A percentile compares a stretch with the other conserved stretches of the same genome.
phyloP scores from a whole-genome alignment of 768 basidiomycete genomes.

The Pholiota microspora region DNA sequence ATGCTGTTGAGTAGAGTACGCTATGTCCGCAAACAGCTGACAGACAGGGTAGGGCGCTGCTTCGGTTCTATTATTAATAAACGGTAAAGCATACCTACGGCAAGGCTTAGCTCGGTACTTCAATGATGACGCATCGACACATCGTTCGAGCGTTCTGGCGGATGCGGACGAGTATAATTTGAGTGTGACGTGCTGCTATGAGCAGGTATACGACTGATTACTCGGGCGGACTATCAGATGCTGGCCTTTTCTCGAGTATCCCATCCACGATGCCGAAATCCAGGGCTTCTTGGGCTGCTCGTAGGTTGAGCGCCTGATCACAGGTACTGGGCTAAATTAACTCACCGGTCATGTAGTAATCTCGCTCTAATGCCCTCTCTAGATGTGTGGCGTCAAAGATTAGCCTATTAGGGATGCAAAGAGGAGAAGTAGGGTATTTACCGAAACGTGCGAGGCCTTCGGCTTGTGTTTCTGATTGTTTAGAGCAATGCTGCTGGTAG shows the following conservation, averaged over 20 bases:
- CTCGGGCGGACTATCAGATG: slow-evolving; percentile 35
- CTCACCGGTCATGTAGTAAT: slow-evolving; percentile 92
- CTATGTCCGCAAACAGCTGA: slow-evolving; percentile 8
- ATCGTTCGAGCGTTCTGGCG: background rate
- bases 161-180: background rate
- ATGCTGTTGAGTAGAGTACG: slow-evolving; percentile 1
- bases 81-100: background rate
- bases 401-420: slow-evolving; percentile 14
- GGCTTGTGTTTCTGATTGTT: slow-evolving; percentile 58
- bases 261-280: slow-evolving; percentile 93
- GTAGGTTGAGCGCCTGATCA: slow-evolving; percentile 20
- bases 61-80: background rate
- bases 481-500: slow-evolving; percentile 84
- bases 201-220: slow-evolving; percentile 4
- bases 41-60: background rate
- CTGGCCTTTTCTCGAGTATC: slow-evolving; percentile 78
- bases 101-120: background rate
- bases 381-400: slow-evolving; percentile 23
- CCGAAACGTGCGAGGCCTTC: slow-evolving; percentile 77
- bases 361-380: slow-evolving; percentile 90
- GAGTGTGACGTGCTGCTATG: background rate
- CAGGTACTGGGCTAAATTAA: slow-evolving; percentile 18
- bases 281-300: slow-evolving; percentile 78
- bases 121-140: background rate
- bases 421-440: slow-evolving; percentile 32